Base-by-base conservation (phyloP, 495 filamentous ascomycete genomes). In the Rostrohypoxylon terebratum region DNA sequence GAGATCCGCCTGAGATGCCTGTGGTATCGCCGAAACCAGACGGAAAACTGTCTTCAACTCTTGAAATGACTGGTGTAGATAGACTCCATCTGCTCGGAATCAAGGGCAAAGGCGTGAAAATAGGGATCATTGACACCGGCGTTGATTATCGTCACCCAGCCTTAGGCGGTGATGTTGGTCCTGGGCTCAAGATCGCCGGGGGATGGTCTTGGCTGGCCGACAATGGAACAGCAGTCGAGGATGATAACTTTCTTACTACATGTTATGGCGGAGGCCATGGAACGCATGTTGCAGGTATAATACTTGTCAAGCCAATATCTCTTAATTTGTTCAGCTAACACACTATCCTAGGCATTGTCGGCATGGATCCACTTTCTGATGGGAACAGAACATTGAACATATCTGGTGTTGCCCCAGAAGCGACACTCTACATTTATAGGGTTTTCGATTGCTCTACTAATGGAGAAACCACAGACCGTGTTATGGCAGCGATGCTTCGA, bases 141-240 rank as follows among this genome's bases (percentile, higher is more conserved):
- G 75, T 84, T 53, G 84, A 86, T 64, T 87, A 85, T 48, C 77
- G 48, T n/a, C 84, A 85, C 54, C 83, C 85, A 1, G 80, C 82
- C 21, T 74, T 87, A 10, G 85, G 85, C 14, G 83, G 81, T 10
- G 80, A 81, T 3, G 78, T 83, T 60, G 85, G 85, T 11, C 71
- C 77, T 13, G 82, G 77, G 9, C 81, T 77, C 60, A 82, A 84
- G 73, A 77, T 86, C 36, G 75, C 72, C 18, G 80, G 79, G 2
- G 83, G 83, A 1, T 79, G 75, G 44, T 76, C 77, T 51, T 81
- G 81, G 72, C 75, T 81, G 1, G 70, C 72, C 1, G 80, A 83
- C 47, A 76, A 59, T 66, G 68, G 62, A 10, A 65, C 44, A 31
- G 65, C 31, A 28, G 48, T 25, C 1, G 69, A 53, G 59, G 67